phyloP scores from a whole-genome alignment of 208 protist species.

The Wallacemonas sp. region DNA sequence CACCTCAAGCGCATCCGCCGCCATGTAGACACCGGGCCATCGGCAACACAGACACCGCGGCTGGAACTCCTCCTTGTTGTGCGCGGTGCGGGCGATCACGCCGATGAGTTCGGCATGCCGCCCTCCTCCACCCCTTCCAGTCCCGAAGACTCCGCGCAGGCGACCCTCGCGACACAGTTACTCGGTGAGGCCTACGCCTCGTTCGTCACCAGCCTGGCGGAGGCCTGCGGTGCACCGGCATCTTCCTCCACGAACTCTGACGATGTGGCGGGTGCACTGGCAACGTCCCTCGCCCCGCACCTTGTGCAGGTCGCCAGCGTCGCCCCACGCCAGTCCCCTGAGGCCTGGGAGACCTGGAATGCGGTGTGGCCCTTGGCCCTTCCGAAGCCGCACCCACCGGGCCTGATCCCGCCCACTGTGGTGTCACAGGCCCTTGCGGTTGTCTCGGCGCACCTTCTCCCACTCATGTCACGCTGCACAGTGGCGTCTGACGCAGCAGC shows the following conservation, averaged over 20 bases:
- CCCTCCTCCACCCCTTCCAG: too few relatives aligned
- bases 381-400: constrained; percentile 49
- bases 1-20: constrained; percentile 84
- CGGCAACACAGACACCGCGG: neutral
- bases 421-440: constrained; percentile 16
- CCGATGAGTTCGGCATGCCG: too few relatives aligned
- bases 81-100: too few relatives aligned
- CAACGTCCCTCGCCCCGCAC: constrained; percentile 19
- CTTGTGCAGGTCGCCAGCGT: constrained; percentile 49
- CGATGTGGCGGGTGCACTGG: neutral
- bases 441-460: constrained; percentile 32
- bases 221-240: neutral
- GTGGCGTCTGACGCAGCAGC: neutral
- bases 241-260: neutral
- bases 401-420: constrained; percentile 21
- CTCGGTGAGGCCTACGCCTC: neutral
- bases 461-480: constrained; percentile 23
- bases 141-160: neutral
- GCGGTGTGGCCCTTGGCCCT: constrained; percentile 69
- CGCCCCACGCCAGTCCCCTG: constrained; percentile 47
- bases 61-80: constrained; percentile 15
- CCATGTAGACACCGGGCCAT: neutral
- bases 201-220: neutral
- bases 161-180: neutral
- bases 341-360: constrained; percentile 58